Evolutionary conservation across 768 basidiomycete genomes (phyloP), one percentile per base, ranked within the genome.

Genomic region (Neoboletus brunneissimus): DNA sequence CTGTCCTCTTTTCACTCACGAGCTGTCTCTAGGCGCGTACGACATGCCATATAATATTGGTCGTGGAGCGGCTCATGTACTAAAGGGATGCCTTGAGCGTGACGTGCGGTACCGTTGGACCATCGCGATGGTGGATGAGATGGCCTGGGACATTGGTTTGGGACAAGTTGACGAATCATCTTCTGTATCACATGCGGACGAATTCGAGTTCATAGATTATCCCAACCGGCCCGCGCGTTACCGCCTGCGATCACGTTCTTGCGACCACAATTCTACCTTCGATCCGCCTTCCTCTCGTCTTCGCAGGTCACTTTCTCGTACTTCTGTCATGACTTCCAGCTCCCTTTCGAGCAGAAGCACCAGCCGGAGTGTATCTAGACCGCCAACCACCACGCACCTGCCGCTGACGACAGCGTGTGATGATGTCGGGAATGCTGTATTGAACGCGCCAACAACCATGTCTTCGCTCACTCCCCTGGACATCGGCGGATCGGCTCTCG

Each of bases 91-190:
- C 67, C 75, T 98, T 25, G 84, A 91, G 55, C 80, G 77, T 29
- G 79, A 83, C 29, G 76, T 84, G 12, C 60, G 70, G 0, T 76
- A 75, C 23, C 80, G 95, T 5, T 96, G 92, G 94, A 83, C 80
- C n/a, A 86, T 94, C 57, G 79, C 79, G 8, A 83, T 83, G 76
- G 86, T 97, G 31, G 89, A 89, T 60, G 86, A 90, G 51, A 79
- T 86, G 8, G 86, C 88, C 2, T 92, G 90, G 89, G 85, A 83
- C 44, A 81, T 91, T 55, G 90, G 89, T 12, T 89, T 82, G 83
- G 84, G 78, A 31, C 81, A 80, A 48, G 71, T 61, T 20, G 73
- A 76, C 45, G 81, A 75, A 55, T 52, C 67, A 48, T 50, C 59
- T 65, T 45, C 65, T 64, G 55, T 64, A 63, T 45, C 63, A 20